A percentile compares a stretch with the other conserved stretches of the same genome.
phyloP scores from a whole-genome alignment of 2,329 filamentous ascomycete species.

The Colletotrichum agaves region DNA sequence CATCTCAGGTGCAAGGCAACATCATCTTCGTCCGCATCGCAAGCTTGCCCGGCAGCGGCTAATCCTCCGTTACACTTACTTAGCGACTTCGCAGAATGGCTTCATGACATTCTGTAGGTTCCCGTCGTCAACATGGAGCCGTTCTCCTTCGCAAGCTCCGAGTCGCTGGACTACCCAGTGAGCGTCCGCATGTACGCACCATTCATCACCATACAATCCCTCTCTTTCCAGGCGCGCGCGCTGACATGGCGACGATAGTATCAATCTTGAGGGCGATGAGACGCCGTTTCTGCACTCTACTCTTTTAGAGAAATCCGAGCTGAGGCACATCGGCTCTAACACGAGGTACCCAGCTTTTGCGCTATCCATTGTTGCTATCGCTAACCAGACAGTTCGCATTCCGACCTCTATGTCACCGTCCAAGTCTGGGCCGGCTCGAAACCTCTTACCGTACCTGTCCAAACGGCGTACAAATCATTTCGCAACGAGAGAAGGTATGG shows the following conservation, averaged over 20 bases:
- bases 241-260: conserved; percentile 46
- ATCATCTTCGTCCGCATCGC: background rate
- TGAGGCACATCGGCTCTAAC: conserved; percentile 90
- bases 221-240: background rate
- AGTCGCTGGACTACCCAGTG: conserved; percentile 80
- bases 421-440: conserved; percentile 98
- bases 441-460: conserved; percentile 88
- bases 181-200: conserved; percentile 70
- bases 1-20: background rate
- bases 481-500: conserved; percentile 73
- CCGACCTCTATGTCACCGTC: conserved; percentile 91
- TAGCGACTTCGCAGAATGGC: conserved; percentile 19
- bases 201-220: background rate
- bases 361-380: conserved; percentile 35
- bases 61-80: background rate
- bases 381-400: conserved; percentile 69
- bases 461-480: conserved; percentile 94
- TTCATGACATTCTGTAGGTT: conserved; percentile 19
- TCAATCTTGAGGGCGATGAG: conserved; percentile 60
- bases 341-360: conserved; percentile 63
- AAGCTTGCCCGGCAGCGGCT: background rate
- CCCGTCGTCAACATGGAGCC: conserved; percentile 76
- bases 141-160: conserved; percentile 93
- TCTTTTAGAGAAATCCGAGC: conserved; percentile 79
- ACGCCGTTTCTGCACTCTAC: conserved; percentile 66